Percentiles rank a stretch among this genome's conserved stretches.
Conservation (phyloP, 2,329 filamentous ascomycete species). For the Nemania diffusa region DNA sequence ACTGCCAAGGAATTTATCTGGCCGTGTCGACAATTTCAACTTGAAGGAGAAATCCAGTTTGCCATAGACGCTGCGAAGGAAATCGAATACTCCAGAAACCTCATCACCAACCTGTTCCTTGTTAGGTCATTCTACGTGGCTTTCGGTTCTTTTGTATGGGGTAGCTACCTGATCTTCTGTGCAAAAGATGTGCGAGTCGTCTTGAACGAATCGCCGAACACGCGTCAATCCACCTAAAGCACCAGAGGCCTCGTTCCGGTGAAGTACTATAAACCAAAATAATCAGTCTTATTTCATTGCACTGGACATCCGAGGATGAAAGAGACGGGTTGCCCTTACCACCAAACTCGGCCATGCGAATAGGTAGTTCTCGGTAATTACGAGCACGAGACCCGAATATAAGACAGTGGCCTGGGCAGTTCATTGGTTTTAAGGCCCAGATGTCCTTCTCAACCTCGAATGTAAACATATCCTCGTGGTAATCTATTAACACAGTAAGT, state of each 20-base stretch:
- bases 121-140: conserved; percentile 3
- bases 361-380: conserved; percentile 82
- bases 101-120: conserved; percentile 29
- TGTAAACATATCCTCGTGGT: conserved; percentile 86
- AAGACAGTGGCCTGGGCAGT: conserved; percentile 88
- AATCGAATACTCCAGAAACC: conserved; percentile 71
- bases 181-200: conserved; percentile 92
- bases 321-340: conserved; percentile 18
- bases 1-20: conserved; percentile 32
- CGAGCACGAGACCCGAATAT: conserved; percentile 79
- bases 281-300: background rate
- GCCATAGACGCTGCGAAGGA: conserved; percentile 76
- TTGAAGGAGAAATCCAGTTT: conserved; percentile 88
- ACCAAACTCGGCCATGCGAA: conserved; percentile 88
- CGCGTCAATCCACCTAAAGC: conserved; percentile 84
- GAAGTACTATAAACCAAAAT: conserved; percentile 63
- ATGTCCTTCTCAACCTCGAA: conserved; percentile 66
- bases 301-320: no score
- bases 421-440: conserved; percentile 92
- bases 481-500: conserved; percentile 56
- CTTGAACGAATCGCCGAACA: conserved; percentile 88
- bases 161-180: conserved; percentile 57
- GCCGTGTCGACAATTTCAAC: conserved; percentile 34
- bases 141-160: background rate
- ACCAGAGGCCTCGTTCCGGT: conserved; percentile 86